phyloP scores from a whole-genome alignment of 345 rosid species.

The Cardiospermum halicacabum region DNA sequence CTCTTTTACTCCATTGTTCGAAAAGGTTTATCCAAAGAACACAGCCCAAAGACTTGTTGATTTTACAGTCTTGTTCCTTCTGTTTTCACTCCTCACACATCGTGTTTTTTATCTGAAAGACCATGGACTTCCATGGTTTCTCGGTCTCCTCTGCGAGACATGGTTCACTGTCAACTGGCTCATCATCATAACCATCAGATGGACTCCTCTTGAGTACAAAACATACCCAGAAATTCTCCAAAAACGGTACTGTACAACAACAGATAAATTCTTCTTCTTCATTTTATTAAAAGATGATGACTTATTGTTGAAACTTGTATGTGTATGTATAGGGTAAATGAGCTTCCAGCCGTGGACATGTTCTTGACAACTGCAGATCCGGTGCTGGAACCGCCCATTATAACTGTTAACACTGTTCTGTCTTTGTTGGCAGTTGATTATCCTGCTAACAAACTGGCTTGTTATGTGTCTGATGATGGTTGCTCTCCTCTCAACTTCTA shows the following conservation, averaged over 20 bases:
- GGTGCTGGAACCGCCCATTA: conserved; percentile 39
- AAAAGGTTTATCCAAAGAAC: conserved; percentile 24
- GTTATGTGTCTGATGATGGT: conserved; percentile 51
- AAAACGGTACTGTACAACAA: conserved; percentile 20
- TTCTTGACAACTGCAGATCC: conserved; percentile 53
- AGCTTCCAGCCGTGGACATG: conserved; percentile 58
- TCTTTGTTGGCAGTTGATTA: conserved; percentile 52
- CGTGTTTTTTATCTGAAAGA: conserved; percentile 27
- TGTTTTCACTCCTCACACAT: conserved; percentile 30
- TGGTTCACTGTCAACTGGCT: conserved; percentile 52
- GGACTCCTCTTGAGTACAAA: conserved; percentile 48
- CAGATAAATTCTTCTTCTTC: background rate
- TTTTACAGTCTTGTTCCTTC: conserved; percentile 25
- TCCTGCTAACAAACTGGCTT: conserved; percentile 39
- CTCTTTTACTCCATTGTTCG: conserved; percentile 25
- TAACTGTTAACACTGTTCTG: conserved; percentile 46
- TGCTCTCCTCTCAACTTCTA: conserved; percentile 56
- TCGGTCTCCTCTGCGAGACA: conserved; percentile 61
- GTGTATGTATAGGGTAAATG: conserved; percentile 24
- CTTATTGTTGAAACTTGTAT: background rate
- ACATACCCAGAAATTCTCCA: conserved; percentile 44
- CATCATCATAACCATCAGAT: conserved; percentile 36
- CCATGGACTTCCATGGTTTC: conserved; percentile 47
- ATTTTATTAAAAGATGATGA: too few species aligned
- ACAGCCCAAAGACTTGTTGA: conserved; percentile 29